Evolutionary conservation across 345 rosid species (phyloP).

Genomic region (Trapa bicornis): DNA sequence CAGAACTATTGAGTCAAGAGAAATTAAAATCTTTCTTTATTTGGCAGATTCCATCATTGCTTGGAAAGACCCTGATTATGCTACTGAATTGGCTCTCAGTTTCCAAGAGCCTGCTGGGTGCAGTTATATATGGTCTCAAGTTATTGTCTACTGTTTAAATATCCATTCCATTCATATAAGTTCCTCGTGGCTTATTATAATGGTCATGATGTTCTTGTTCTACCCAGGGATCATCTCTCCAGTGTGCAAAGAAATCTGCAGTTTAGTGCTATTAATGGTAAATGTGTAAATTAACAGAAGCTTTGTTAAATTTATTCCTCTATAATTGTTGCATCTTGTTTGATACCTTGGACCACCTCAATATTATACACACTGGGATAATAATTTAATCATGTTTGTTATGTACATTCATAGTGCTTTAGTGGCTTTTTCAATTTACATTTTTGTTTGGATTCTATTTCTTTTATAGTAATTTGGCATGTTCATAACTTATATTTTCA

Average conservation of each 20-base stretch:
- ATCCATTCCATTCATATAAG: neutral
- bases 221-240: conserved; percentile 70
- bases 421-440: neutral
- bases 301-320: neutral
- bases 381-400: neutral
- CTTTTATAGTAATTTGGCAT: neutral
- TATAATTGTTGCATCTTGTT: neutral
- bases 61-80: conserved; percentile 91
- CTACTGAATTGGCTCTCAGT: conserved; percentile 89
- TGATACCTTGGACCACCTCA: neutral
- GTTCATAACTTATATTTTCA: neutral
- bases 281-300: conserved; percentile 15
- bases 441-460: too few species aligned
- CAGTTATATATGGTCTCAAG: conserved; percentile 61
- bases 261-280: conserved; percentile 66
- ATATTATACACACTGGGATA: neutral
- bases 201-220: conserved; percentile 1
- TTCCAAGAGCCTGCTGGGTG: conserved; percentile 94
- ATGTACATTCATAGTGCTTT: too few species aligned
- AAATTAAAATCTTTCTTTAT: neutral
- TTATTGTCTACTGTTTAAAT: too few species aligned
- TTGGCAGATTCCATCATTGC: conserved; percentile 84
- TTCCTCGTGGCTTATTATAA: neutral
- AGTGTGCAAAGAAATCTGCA: conserved; percentile 75
- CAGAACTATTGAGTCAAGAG: neutral